Evolutionary conservation across 805 yeast genomes (phyloP).

Genomic region (Kodamaea leandrae): DNA sequence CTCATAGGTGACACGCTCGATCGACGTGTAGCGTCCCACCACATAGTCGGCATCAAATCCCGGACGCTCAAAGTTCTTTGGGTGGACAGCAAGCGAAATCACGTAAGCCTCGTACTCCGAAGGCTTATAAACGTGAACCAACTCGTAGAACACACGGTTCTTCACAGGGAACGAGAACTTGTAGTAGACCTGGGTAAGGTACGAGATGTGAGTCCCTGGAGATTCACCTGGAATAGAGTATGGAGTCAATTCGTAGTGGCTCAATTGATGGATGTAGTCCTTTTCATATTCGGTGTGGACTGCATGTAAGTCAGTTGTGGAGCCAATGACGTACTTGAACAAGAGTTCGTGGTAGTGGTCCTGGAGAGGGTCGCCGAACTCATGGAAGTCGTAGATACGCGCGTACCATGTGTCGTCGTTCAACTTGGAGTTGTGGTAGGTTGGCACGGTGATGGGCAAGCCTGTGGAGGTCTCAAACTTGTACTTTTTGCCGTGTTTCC

Average conservation of each 20-base stretch:
- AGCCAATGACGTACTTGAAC: constrained; percentile 13
- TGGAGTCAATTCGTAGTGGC: constrained; percentile 23
- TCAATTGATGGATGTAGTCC: constrained; percentile 34
- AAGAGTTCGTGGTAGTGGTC: constrained; percentile 12
- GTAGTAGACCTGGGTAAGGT: constrained; percentile 33
- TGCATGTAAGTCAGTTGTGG: constrained; percentile 13
- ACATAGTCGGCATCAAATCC: constrained; percentile 20
- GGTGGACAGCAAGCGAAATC: constrained; percentile 33
- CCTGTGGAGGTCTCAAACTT: constrained; percentile 10
- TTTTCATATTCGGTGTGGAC: constrained; percentile 38
- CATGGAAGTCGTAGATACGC: constrained; percentile 14
- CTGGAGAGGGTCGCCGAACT: constrained; percentile 13
- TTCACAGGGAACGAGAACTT: constrained; percentile 37
- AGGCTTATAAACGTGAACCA: constrained; percentile 27
- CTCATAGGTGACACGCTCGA: constrained; percentile 29
- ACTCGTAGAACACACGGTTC: constrained; percentile 35
- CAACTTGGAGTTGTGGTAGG: constrained; percentile 12
- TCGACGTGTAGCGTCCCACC: constrained; percentile 34
- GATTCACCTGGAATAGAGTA: constrained; percentile 14
- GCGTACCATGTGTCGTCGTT: constrained; percentile 16
- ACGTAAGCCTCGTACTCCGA: constrained; percentile 25
- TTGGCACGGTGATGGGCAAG: constrained; percentile 14
- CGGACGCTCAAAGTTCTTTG: constrained; percentile 19
- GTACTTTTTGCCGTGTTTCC: constrained; percentile 14
- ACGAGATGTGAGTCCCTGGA: constrained; percentile 20